phyloP scores from a whole-genome alignment of 139 green algal species.

The Chlamydomonas asymmetrica region DNA sequence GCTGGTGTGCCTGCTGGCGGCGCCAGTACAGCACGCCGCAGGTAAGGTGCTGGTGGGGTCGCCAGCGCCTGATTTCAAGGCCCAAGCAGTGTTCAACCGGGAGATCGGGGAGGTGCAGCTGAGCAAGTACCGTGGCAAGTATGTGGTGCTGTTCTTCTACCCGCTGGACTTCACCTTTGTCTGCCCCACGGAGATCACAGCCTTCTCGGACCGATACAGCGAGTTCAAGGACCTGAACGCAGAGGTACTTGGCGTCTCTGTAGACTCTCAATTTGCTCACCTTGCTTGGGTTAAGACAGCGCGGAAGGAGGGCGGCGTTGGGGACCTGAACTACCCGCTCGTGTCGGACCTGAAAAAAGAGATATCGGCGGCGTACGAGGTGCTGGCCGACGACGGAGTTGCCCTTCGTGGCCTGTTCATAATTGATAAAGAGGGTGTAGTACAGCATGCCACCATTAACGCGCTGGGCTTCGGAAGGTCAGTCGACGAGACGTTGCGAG shows the following conservation, averaged over 20 bases:
- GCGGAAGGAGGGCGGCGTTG: conserved; percentile 80
- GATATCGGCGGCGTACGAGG: conserved; percentile 77
- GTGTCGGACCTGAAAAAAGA: conserved; percentile 91
- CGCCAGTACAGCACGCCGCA: too few species aligned
- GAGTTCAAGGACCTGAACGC: conserved; percentile 85
- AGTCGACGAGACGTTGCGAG: conserved; percentile 89
- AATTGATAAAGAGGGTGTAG: conserved; percentile 82
- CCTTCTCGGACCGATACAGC: conserved; percentile 86
- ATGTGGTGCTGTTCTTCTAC: conserved; percentile 97
- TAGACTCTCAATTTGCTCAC: conserved; percentile 94
- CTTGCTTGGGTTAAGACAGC: conserved; percentile 93
- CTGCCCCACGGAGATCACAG: conserved; percentile 94
- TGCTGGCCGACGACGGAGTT: conserved; percentile 78
- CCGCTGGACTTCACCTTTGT: conserved; percentile 93
- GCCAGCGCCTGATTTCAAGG: conserved; percentile 87
- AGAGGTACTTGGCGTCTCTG: conserved; percentile 84
- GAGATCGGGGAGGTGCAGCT: conserved; percentile 89
- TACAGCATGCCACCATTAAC: conserved; percentile 95
- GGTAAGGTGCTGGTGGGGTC: conserved; percentile 75
- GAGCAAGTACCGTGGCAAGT: conserved; percentile 87
- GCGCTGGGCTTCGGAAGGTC: conserved; percentile 86
- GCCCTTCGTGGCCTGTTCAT: conserved; percentile 82
- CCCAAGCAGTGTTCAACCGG: conserved; percentile 87
- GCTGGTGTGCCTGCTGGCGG: too few species aligned
- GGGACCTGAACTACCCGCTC: conserved; percentile 91